These are phyloP conservation scores for Suillus decipiens DNA, from an alignment of 768 basidiomycete genomes.

Conservation along the genomic window DNA sequence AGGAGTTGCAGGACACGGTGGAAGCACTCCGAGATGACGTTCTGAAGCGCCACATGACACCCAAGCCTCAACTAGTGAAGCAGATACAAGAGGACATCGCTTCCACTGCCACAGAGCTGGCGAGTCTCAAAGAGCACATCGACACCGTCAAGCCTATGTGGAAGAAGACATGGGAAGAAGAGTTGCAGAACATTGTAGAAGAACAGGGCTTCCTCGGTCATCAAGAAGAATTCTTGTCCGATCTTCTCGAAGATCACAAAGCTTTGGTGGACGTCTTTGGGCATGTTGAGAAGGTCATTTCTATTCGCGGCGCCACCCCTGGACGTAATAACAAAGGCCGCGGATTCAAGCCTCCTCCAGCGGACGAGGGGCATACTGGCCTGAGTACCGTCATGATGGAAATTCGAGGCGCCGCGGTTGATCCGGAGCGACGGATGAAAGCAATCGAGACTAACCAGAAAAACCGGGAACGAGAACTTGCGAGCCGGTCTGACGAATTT, in stretches of 20 bases:
- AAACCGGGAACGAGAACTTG: slow-evolving; percentile 74
- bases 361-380: slow-evolving; percentile 68
- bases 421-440: slow-evolving; percentile 83
- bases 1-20: slow-evolving; percentile 89
- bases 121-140: slow-evolving; percentile 81
- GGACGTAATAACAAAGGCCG: slow-evolving; percentile 43
- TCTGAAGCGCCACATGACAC: slow-evolving; percentile 82
- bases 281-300: slow-evolving; percentile 89
- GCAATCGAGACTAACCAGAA: slow-evolving; percentile 91
- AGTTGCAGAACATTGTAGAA: slow-evolving; percentile 94
- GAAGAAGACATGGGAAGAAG: slow-evolving; percentile 99
- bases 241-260: slow-evolving; percentile 90
- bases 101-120: slow-evolving; percentile 64
- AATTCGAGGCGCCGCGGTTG: slow-evolving; percentile 79
- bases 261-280: slow-evolving; percentile 85
- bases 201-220: slow-evolving; percentile 94
- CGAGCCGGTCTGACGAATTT: slow-evolving; percentile 76
- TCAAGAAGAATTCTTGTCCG: slow-evolving; percentile 88
- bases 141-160: slow-evolving; percentile 92
- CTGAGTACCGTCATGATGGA: slow-evolving; percentile 86
- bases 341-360: slow-evolving; percentile 59
- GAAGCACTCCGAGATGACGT: slow-evolving; percentile 92
- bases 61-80: slow-evolving; percentile 72
- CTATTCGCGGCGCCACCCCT: slow-evolving; percentile 53
- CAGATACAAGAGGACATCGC: slow-evolving; percentile 72